phyloP scores from a whole-genome alignment of 495 filamentous ascomycete genomes.

The Aspergillus carlsbadensis region DNA sequence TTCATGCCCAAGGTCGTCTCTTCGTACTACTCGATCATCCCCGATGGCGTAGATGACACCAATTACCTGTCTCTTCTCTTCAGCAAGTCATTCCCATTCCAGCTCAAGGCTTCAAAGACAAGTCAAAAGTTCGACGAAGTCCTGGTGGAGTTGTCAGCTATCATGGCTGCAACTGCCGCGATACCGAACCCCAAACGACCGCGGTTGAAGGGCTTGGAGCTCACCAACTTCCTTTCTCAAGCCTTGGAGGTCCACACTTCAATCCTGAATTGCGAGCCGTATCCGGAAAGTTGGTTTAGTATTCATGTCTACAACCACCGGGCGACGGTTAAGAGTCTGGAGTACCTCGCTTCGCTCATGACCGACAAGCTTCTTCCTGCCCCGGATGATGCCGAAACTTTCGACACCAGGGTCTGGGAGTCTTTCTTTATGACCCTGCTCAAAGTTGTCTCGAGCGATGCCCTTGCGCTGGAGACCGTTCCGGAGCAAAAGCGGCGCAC shows the following conservation, averaged over 20 bases:
- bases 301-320: conserved; percentile 94
- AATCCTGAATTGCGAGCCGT: conserved; percentile 85
- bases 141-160: conserved; percentile 81
- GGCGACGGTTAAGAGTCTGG: conserved; percentile 83
- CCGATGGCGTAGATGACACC: conserved; percentile 60
- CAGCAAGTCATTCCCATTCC: conserved; percentile 87
- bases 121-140: conserved; percentile 78
- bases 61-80: conserved; percentile 81
- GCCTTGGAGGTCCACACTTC: conserved; percentile 78
- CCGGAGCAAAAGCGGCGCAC: conserved; percentile 94
- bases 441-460: conserved; percentile 83
- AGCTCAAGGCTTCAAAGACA: conserved; percentile 62
- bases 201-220: conserved; percentile 71
- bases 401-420: conserved; percentile 93
- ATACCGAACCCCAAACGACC: conserved; percentile 51
- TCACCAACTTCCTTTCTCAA: conserved; percentile 70
- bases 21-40: conserved; percentile 77
- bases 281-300: conserved; percentile 87
- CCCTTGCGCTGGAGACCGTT: conserved; percentile 90
- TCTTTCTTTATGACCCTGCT: conserved; percentile 87
- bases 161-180: conserved; percentile 77
- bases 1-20: conserved; percentile 89
- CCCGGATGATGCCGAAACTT: conserved; percentile 88
- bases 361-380: conserved; percentile 76
- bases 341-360: conserved; percentile 75